Evolutionary conservation across 139 green algal species (phyloP).

Genomic region (Coelastrella sp.): DNA sequence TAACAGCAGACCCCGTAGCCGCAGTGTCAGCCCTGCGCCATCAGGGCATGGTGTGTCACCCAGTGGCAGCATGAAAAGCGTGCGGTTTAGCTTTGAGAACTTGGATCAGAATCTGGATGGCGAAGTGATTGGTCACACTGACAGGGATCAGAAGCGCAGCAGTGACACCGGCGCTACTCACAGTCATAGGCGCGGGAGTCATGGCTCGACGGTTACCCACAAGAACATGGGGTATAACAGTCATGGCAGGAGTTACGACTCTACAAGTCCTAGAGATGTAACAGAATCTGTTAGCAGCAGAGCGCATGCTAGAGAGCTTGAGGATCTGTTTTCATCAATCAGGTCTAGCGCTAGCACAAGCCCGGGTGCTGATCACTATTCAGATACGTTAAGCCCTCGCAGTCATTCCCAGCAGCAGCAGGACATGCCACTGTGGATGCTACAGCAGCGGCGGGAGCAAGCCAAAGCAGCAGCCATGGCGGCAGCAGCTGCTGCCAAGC

Average conservation of each 20-base stretch:
- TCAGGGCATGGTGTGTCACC: conserved; percentile 4
- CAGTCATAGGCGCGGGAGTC: neutral
- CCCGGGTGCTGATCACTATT: neutral
- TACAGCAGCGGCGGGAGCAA: neutral
- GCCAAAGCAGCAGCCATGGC: neutral
- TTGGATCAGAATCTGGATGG: neutral
- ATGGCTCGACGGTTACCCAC: no score
- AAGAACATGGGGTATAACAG: no score
- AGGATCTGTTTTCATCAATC: neutral
- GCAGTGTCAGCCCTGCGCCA: neutral
- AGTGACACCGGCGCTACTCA: neutral
- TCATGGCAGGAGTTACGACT: neutral
- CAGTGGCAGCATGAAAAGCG: conserved; percentile 34
- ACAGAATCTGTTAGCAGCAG: neutral
- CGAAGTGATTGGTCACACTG: neutral
- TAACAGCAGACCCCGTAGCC: neutral
- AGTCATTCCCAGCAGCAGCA: neutral
- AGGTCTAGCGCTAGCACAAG: neutral
- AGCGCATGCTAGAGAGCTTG: neutral
- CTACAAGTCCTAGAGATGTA: neutral
- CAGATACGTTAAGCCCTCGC: neutral
- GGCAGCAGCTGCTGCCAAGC: conserved; percentile 5
- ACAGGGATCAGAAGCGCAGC: neutral
- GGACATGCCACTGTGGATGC: neutral
- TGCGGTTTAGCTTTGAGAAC: conserved; percentile 14